Evolutionary conservation across 2,329 filamentous ascomycete species (phyloP).

Genomic region (Apiospora sp.): DNA sequence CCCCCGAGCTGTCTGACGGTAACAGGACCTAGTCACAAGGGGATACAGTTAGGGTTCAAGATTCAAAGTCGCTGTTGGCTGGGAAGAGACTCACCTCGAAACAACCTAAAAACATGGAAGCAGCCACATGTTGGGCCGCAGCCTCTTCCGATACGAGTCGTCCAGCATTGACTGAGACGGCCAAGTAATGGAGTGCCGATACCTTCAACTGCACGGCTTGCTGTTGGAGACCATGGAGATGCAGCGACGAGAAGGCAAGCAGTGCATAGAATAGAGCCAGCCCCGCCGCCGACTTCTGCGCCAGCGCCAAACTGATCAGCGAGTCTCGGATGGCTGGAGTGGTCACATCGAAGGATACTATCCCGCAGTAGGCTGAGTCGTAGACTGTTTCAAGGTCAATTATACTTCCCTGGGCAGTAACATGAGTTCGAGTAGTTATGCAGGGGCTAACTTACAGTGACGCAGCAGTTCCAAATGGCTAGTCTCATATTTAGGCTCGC

Average conservation of each 20-base stretch:
- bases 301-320: conserved; percentile 38
- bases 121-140: conserved; percentile 40
- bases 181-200: conserved; percentile 34
- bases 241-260: conserved; percentile 39
- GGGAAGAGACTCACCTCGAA: conserved; percentile 37
- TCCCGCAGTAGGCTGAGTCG: conserved; percentile 32
- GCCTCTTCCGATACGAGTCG: conserved; percentile 29
- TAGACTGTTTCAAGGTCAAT: conserved; percentile 30
- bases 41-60: accelerated
- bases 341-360: conserved; percentile 33
- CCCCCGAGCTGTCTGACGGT: conserved; percentile 35
- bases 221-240: conserved; percentile 33
- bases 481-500: conserved; percentile 24
- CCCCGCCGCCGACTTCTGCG: conserved; percentile 31
- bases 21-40: conserved; percentile 33
- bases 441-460: conserved; percentile 31
- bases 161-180: conserved; percentile 32
- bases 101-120: conserved; percentile 41
- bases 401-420: background rate
- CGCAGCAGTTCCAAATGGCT: conserved; percentile 29
- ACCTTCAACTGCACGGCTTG: conserved; percentile 39
- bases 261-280: conserved; percentile 36
- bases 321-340: conserved; percentile 33
- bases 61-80: background rate
- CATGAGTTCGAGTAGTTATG: background rate